These are phyloP conservation scores for Trichoderma atroviride DNA, from an alignment of 2,329 filamentous ascomycete species.

Conservation along the genomic window DNA sequence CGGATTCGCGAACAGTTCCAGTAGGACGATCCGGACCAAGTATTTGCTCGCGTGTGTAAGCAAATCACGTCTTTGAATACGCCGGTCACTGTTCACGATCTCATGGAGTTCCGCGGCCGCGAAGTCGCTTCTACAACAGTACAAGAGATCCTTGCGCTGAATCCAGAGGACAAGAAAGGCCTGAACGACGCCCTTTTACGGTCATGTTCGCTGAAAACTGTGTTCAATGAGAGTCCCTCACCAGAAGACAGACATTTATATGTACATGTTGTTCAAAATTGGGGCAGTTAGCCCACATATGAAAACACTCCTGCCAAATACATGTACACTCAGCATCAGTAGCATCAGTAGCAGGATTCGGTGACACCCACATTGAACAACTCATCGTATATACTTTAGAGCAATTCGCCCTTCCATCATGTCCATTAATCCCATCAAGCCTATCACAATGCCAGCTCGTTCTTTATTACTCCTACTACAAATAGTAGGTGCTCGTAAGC, in stretches of 20 bases:
- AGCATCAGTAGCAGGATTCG: background rate
- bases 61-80: background rate
- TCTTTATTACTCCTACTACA: background rate
- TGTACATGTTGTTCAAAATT: too few relatives aligned
- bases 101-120: background rate
- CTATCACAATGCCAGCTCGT: background rate
- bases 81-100: background rate
- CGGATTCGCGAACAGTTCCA: too few relatives aligned
- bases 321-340: too few relatives aligned
- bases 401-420: background rate
- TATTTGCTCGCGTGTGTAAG: background rate
- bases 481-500: background rate
- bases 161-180: too few relatives aligned
- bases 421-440: background rate
- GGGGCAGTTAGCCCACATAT: too few relatives aligned
- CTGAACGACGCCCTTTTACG: background rate
- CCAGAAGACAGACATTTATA: background rate
- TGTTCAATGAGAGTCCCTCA: background rate
- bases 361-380: background rate
- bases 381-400: background rate
- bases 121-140: background rate
- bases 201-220: background rate
- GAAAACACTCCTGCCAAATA: too few relatives aligned
- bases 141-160: background rate
- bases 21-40: too few relatives aligned